A percentile compares a stretch with the other conserved stretches of the same genome.
Evolutionary conservation across 2,329 filamentous ascomycete genomes (phyloP).

Genomic region (Trichoderma oligosporum): DNA sequence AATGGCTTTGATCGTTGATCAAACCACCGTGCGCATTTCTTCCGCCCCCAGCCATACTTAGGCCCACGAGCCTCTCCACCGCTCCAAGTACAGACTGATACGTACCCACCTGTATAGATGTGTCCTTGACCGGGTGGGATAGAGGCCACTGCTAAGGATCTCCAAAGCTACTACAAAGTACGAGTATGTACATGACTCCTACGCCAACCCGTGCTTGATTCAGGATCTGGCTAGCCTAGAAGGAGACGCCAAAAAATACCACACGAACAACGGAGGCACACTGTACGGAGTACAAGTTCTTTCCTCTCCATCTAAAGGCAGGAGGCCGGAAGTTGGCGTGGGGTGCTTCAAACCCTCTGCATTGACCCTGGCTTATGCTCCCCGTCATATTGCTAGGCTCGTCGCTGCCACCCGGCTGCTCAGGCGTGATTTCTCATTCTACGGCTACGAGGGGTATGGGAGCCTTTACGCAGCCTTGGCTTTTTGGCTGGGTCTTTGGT

Average conservation of each 20-base stretch:
- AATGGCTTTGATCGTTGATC: constrained; percentile 12
- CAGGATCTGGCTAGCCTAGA: not conserved
- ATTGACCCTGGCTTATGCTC: constrained; percentile 17
- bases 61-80: constrained; percentile 19
- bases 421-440: constrained; percentile 18
- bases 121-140: not conserved
- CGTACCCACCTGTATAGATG: not conserved
- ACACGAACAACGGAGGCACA: not conserved
- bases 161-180: not conserved
- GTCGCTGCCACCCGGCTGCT: constrained; percentile 17
- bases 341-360: constrained; percentile 19
- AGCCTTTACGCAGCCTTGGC: constrained; percentile 3
- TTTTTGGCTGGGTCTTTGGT: constrained; percentile 6
- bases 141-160: not conserved
- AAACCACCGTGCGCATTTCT: constrained; percentile 16
- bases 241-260: not conserved
- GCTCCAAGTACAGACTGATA: constrained; percentile 8
- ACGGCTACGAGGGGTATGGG: constrained; percentile 7
- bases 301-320: constrained; percentile 10
- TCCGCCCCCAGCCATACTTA: not conserved
- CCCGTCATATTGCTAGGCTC: constrained; percentile 17
- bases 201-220: not conserved
- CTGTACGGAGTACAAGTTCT: too few species aligned
- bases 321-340: constrained; percentile 16
- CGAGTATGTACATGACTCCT: not conserved